These are phyloP conservation scores for Phytophthora pseudosyringae DNA, from an alignment of 352 stramenopile genomes.

Conservation along the genomic window DNA sequence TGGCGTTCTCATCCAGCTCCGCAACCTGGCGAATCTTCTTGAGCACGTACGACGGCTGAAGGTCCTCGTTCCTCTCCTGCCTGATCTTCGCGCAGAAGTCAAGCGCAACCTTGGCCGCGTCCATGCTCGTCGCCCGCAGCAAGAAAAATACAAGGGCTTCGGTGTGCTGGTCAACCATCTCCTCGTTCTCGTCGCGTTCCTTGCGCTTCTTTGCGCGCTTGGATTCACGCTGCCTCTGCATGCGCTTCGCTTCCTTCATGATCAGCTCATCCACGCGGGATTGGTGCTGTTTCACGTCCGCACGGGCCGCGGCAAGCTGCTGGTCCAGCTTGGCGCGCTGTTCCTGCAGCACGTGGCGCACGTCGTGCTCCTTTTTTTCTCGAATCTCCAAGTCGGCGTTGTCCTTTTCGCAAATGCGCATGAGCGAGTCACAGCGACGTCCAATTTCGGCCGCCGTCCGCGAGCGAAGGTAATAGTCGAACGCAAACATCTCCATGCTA, in stretches of 20 bases:
- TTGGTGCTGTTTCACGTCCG: constrained; percentile 81
- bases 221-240: constrained; percentile 82
- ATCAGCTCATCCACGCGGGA: constrained; percentile 84
- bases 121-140: constrained; percentile 54
- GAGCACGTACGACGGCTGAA: constrained; percentile 72
- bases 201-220: constrained; percentile 87
- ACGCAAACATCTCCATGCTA: constrained; percentile 93
- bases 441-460: constrained; percentile 95
- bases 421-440: constrained; percentile 94
- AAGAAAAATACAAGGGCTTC: constrained; percentile 71
- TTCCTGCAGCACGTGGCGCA: constrained; percentile 60
- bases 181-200: constrained; percentile 70
- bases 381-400: constrained; percentile 85
- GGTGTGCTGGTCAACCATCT: constrained; percentile 64
- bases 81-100: constrained; percentile 70
- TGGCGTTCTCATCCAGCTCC: constrained; percentile 52
- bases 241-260: constrained; percentile 89
- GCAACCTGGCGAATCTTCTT: constrained; percentile 76
- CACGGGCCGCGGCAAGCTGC: constrained; percentile 64
- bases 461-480: constrained; percentile 99
- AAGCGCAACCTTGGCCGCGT: constrained; percentile 71
- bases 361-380: constrained; percentile 79
- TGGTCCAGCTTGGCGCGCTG: constrained; percentile 78
- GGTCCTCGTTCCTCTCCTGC: constrained; percentile 42
- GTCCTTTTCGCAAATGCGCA: constrained; percentile 95